Evolutionary conservation across 1,139 yeast species (phyloP), one percentile per base, ranked within the genome.

Genomic region (Wickerhamomyces sp.): DNA sequence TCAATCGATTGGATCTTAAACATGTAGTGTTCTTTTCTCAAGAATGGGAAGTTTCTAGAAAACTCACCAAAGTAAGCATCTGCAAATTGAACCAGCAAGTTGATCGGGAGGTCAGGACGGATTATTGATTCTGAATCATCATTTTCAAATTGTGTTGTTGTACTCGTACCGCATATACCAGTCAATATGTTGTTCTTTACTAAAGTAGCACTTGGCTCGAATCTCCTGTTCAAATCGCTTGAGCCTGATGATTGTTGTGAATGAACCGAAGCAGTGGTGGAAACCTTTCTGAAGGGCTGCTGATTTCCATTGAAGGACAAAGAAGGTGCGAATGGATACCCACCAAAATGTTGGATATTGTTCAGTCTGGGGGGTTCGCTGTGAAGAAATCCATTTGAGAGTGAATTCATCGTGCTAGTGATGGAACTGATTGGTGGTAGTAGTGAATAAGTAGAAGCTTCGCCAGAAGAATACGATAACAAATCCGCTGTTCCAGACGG

Each of bases 11-110:
- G 57, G 9, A 72, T 67, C 27, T 59, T 58, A 4, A 59, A 59
- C 37, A 68, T 41, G 45, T 72, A 72, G 9, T 63, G 65, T 7
- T 62, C 53, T 45, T 71, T 71, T 48, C 69, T 67, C 32, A 72
- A 61, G 55, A 72, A 67, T 11, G 76, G 76, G 52, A 69, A 71
- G 6, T 71, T 62, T 40, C 73, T 58, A 45, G 71, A 74, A 46
- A 70, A 72, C 46, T 71, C 73, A 44, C 67, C 65, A 51, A 73
- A 68, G 49, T 65, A 73, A 2, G 75, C 73, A 34, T 72, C 67
- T 15, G 67, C 61, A 43, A 66, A 68, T 36, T 60, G 56, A 52
- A 54, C 59, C 27, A 34, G 52, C 63, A 50, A 40, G 57, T 39
- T 36, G 55, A 48, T 42, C 64, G 52, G 33, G 27, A 38, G 6